phyloP scores from a whole-genome alignment of 2,329 filamentous ascomycete species.

The Sporothrix humicola region DNA sequence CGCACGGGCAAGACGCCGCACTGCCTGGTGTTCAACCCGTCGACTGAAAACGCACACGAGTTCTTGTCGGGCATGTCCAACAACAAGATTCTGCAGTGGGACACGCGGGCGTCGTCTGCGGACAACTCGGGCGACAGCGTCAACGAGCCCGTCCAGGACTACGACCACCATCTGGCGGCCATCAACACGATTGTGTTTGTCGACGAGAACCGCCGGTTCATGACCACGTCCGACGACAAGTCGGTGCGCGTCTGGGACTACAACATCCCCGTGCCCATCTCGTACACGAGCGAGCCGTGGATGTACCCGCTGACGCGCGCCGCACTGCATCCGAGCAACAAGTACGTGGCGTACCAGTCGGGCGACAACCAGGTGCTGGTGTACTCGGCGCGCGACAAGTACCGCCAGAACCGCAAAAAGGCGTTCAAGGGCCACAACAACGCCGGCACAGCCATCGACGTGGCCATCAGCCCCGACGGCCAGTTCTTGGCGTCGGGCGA shows the following conservation, averaged over 20 bases:
- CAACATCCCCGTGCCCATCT: constrained; percentile 97
- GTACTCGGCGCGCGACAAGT: constrained; percentile 92
- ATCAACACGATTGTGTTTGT: constrained; percentile 98
- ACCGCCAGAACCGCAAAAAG: constrained; percentile 97
- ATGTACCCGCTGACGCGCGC: constrained; percentile 96
- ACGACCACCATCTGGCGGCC: constrained; percentile 96
- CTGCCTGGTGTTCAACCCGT: constrained; percentile 90
- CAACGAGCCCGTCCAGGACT: constrained; percentile 88
- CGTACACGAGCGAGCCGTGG: constrained; percentile 95
- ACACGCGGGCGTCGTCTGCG: constrained; percentile 66
- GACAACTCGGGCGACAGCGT: constrained; percentile 39
- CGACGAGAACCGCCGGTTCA: constrained; percentile 92
- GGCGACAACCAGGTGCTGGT: constrained; percentile 97
- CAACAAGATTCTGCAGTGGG: constrained; percentile 98
- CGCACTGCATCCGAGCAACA: constrained; percentile 82
- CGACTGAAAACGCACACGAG: constrained; percentile 76
- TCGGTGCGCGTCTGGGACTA: constrained; percentile 97
- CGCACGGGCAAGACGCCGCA: constrained; percentile 94
- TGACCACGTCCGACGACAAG: constrained; percentile 97
- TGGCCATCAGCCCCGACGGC: constrained; percentile 87
- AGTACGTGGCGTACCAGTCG: constrained; percentile 92
- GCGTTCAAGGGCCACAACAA: constrained; percentile 95
- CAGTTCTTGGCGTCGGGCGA: constrained; percentile 90
- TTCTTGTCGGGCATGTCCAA: constrained; percentile 97
- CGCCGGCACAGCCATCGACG: constrained; percentile 88